These are phyloP conservation scores for Nigrospora oryzae DNA, from an alignment of 2,329 filamentous ascomycete genomes.

Conservation along the genomic window DNA sequence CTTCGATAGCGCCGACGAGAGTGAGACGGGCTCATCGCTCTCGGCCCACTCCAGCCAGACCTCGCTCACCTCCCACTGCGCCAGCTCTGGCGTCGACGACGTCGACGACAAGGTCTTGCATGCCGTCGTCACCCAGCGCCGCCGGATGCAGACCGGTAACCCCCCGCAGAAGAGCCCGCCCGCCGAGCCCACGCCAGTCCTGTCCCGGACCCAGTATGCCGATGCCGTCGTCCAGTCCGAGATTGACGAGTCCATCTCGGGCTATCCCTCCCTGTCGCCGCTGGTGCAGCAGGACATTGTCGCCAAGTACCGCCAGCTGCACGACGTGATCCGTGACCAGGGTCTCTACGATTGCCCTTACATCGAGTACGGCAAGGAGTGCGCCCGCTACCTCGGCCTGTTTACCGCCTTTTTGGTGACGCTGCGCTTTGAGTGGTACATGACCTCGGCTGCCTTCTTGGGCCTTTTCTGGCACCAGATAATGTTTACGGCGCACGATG, in stretches of 20 bases:
- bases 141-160: not conserved
- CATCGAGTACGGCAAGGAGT: conserved; percentile 48
- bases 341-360: conserved; percentile 53
- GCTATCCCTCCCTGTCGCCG: conserved; percentile 45
- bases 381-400: conserved; percentile 41
- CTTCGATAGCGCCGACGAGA: too few species aligned
- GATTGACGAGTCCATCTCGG: conserved; percentile 22
- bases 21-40: not conserved
- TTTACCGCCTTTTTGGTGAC: conserved; percentile 38
- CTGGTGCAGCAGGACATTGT: conserved; percentile 46
- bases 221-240: conserved; percentile 26
- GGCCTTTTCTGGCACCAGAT: conserved; percentile 61
- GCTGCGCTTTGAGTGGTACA: conserved; percentile 44
- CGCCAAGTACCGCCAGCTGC: conserved; percentile 45
- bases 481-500: conserved; percentile 61
- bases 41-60: conserved; percentile 3
- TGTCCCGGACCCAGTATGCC: conserved; percentile 20
- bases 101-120: not conserved
- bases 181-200: not conserved
- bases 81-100: conserved; percentile 1
- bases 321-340: conserved; percentile 42
- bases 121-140: not conserved
- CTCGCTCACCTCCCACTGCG: conserved; percentile 7
- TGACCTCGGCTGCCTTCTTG: conserved; percentile 48
- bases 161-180: not conserved